These are phyloP conservation scores for Suhomyces prunicola DNA, from an alignment of 805 yeast genomes.

Conservation along the genomic window DNA sequence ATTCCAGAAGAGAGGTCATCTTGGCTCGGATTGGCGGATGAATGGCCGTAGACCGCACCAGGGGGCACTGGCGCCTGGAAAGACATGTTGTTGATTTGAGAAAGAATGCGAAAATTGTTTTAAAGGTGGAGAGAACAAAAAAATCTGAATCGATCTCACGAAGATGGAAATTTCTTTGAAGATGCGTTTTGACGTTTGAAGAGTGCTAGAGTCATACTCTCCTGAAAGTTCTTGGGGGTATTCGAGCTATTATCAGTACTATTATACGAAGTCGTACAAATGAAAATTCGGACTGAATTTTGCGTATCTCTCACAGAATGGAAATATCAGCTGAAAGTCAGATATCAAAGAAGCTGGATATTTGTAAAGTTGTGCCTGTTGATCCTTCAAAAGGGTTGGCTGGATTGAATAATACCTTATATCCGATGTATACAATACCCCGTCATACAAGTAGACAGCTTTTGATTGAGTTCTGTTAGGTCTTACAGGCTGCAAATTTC, in stretches of 20 bases:
- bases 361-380: no score
- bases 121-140: not conserved
- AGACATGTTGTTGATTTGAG: conserved; percentile 4
- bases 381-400: no score
- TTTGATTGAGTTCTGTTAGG: not conserved
- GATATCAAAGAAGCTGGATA: no score
- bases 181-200: not conserved
- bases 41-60: not conserved
- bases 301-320: not conserved
- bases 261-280: not conserved
- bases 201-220: not conserved
- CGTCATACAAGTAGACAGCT: no score
- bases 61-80: conserved; percentile 8
- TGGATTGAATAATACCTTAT: no score
- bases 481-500: not conserved
- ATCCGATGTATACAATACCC: no score
- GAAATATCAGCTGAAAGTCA: not conserved
- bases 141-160: not conserved
- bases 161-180: not conserved
- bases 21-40: conserved; percentile 2
- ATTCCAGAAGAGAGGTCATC: conserved; percentile 4
- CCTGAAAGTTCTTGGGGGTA: not conserved
- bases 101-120: not conserved
- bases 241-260: not conserved
- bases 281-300: no score